Conservation (phyloP, 129 eudicot species). For the Flaveria robusta region DNA sequence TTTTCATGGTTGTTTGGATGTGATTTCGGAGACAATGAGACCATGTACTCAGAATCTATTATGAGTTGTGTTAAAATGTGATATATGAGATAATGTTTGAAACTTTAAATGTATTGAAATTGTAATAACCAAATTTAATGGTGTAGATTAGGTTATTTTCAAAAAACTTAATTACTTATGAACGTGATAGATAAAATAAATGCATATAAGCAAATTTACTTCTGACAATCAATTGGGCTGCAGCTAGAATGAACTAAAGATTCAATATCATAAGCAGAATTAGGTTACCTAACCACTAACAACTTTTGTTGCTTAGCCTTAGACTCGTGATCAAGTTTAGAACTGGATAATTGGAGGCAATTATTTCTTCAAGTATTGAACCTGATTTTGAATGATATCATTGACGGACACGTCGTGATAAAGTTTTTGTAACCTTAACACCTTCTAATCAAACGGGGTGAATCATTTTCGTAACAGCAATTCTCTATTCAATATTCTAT, state of each 20-base stretch:
- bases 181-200: not conserved
- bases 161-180: not conserved
- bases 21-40: not conserved
- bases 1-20: conserved; percentile 7
- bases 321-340: conserved; percentile 80
- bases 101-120: not conserved
- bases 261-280: not conserved
- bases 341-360: conserved; percentile 98
- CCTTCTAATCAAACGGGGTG: no score
- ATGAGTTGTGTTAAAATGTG: not conserved
- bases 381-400: no score
- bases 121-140: not conserved
- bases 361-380: conserved; percentile 34
- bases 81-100: not conserved
- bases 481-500: no score
- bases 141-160: not conserved
- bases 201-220: not conserved
- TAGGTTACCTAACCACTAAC: not conserved
- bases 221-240: not conserved
- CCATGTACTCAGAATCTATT: not conserved
- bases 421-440: no score
- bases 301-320: conserved; percentile 76
- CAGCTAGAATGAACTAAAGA: not conserved
- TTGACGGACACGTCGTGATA: no score
- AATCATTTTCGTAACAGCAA: no score